Base-by-base conservation (phyloP, 1,139 yeast species). In the Entelexis paramagnoliae region DNA sequence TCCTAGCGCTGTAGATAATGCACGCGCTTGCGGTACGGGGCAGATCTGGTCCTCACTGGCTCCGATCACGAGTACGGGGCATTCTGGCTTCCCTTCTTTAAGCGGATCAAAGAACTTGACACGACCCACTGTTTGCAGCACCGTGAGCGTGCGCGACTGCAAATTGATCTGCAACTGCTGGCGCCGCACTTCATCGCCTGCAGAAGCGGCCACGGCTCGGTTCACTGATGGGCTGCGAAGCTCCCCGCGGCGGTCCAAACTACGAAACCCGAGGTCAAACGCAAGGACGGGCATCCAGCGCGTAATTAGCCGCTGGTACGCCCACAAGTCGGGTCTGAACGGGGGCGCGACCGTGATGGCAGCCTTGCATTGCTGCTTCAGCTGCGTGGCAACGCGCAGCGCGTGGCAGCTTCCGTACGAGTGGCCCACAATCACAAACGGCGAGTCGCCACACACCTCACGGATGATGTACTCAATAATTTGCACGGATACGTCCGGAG, bases 131-230 rank as follows among this genome's bases (percentile, higher is more conserved):
- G 81, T 80, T 49, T 71, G 71, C 54, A 84, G 66, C 62, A 83
- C 74, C 2, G 78, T 69, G 2, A 60, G 57, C 0, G 88, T 74
- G 52, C 77, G 72, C 13, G 81, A 76, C 63, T 82, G 87, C 58
- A 83, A 62, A 62, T 84, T 83, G 83, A 87, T 81, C 48, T 88
- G 67, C 46, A 83, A 71, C 63, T 83, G 93, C 34, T 79, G 70
- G 44, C 75, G 64, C 51, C 78, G 73, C 40, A 75, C 46, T 22
- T 35, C 17, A 11, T 58, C 55, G 35, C 60, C 63, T 1, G 66
- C 61, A 28, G 61, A 63, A 7, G 63, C 61, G 7, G 74, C 64
- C 20, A 82, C 71, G 68, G 80, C 79, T 28, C 85, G 68, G 33
- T 59, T 58, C 3, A 80, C 83, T 53, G 86, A 79, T 3, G 67